A percentile compares a stretch with the other conserved stretches of the same genome.
These are phyloP conservation scores for Dothideomycetes sp. DNA, from an alignment of 2,329 filamentous ascomycete genomes.

Conservation along the genomic window DNA sequence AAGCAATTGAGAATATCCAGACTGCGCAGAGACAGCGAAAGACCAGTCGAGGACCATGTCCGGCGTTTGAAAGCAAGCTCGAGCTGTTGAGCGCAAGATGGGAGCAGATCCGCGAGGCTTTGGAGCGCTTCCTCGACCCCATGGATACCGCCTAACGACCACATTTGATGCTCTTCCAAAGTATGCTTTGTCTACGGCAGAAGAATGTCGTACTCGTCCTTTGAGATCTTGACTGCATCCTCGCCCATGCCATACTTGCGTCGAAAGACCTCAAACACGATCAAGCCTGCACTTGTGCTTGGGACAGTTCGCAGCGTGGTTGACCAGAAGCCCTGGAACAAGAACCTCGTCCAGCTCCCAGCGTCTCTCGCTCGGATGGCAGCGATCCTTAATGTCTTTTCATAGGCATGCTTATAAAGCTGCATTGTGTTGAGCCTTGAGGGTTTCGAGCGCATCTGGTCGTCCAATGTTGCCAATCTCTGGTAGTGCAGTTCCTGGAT, in stretches of 20 bases:
- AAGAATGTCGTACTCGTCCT: slow-evolving; percentile 62
- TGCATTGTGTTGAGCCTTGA: slow-evolving; percentile 38
- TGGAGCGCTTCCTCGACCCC: slow-evolving; percentile 9
- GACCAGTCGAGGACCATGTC: slow-evolving; percentile 1
- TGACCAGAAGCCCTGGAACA: slow-evolving; percentile 64
- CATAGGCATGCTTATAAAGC: slow-evolving; percentile 61
- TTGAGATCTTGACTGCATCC: slow-evolving; percentile 53
- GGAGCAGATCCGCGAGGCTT: slow-evolving; percentile 25
- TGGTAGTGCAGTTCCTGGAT: slow-evolving; percentile 65
- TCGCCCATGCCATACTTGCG: slow-evolving; percentile 57
- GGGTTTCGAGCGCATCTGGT: slow-evolving; percentile 23
- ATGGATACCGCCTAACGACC: neutral
- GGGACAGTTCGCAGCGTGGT: slow-evolving; percentile 64
- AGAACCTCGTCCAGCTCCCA: slow-evolving; percentile 47
- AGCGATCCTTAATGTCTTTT: slow-evolving; percentile 54
- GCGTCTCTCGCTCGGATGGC: slow-evolving; percentile 46
- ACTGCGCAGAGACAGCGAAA: neutral
- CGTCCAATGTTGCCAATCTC: slow-evolving; percentile 60
- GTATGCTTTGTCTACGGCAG: slow-evolving; percentile 31
- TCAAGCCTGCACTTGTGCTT: slow-evolving; percentile 64
- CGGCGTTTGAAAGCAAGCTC: slow-evolving; percentile 6
- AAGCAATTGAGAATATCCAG: slow-evolving; percentile 8
- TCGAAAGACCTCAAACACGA: slow-evolving; percentile 67
- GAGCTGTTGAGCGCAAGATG: slow-evolving; percentile 18
- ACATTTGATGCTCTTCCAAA: neutral